Evolutionary conservation across 495 filamentous ascomycete genomes (phyloP).

Genomic region (Penicillium cinerascens): DNA sequence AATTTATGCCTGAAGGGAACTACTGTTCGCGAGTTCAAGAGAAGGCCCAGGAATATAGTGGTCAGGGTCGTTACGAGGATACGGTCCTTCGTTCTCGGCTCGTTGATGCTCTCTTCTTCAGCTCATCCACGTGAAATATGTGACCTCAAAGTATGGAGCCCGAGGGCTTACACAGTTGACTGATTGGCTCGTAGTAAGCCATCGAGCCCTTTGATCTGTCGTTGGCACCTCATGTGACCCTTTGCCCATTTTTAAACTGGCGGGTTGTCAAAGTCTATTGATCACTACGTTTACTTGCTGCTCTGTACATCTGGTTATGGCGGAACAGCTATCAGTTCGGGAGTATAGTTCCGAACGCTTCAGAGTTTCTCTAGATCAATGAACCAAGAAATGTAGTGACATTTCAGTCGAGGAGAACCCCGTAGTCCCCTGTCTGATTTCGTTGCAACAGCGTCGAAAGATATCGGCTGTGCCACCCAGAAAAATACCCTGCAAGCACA

Average conservation of each 20-base stretch:
- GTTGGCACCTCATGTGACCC: neutral
- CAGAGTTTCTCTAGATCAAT: too few relatives aligned
- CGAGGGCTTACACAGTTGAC: neutral
- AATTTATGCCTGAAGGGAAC: neutral
- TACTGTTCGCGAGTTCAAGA: neutral
- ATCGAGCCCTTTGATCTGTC: neutral
- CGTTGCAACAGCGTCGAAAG: too few relatives aligned
- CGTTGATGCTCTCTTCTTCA: neutral
- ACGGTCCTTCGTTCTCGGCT: too few relatives aligned
- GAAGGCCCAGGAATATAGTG: neutral
- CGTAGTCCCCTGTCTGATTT: too few relatives aligned
- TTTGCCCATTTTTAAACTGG: neutral
- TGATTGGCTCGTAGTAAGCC: neutral
- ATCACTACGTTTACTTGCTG: neutral
- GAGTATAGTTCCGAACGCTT: too few relatives aligned
- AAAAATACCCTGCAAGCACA: neutral
- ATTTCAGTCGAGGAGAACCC: too few relatives aligned
- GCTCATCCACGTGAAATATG: neutral
- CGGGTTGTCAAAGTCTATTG: neutral
- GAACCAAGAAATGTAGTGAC: too few relatives aligned
- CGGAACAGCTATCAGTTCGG: too few relatives aligned
- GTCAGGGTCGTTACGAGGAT: neutral
- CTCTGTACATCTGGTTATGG: too few relatives aligned
- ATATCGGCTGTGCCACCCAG: too few relatives aligned
- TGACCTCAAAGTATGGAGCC: neutral